Conservation (phyloP, 1,139 yeast genomes). For the Yamadazyma epiphylla region DNA sequence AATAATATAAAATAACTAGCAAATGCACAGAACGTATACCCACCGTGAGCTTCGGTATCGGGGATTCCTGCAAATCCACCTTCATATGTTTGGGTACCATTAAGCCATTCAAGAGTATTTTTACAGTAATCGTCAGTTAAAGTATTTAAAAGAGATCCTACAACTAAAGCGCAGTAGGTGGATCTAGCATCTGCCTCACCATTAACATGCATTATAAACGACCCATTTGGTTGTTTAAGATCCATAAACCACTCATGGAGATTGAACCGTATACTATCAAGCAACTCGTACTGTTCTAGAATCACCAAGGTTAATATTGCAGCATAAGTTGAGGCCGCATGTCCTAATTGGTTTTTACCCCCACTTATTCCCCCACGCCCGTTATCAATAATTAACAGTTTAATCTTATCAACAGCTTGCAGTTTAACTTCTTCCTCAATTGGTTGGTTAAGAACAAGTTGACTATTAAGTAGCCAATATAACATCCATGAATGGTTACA, state of each 20-base stretch:
- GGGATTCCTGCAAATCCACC: slow-evolving; percentile 93
- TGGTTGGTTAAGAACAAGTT: slow-evolving; percentile 5
- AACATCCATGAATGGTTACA: slow-evolving; percentile 91
- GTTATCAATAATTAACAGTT: slow-evolving; percentile 22
- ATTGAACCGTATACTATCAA: slow-evolving; percentile 21
- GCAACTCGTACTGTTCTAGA: slow-evolving; percentile 39
- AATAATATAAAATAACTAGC: slow-evolving; percentile 60
- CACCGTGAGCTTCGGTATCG: slow-evolving; percentile 92
- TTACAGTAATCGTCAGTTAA: slow-evolving; percentile 57
- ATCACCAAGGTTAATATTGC: slow-evolving; percentile 61
- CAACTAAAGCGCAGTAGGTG: slow-evolving; percentile 78
- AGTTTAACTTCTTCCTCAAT: slow-evolving; percentile 6
- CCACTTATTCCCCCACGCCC: slow-evolving; percentile 78
- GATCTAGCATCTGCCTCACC: slow-evolving; percentile 92
- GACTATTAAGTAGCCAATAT: slow-evolving; percentile 75
- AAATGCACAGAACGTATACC: slow-evolving; percentile 87
- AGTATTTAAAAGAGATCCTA: slow-evolving; percentile 64
- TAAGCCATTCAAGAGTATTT: slow-evolving; percentile 59
- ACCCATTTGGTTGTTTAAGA: slow-evolving; percentile 67
- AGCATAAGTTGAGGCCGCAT: slow-evolving; percentile 84
- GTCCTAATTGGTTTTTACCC: slow-evolving; percentile 76
- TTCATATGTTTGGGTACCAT: slow-evolving; percentile 80
- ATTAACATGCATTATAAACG: slow-evolving; percentile 65
- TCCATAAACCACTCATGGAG: slow-evolving; percentile 64
- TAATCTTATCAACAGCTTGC: slow-evolving; percentile 16